Base-by-base conservation (phyloP, 805 yeast genomes). In the Candida nonsorbophila region DNA sequence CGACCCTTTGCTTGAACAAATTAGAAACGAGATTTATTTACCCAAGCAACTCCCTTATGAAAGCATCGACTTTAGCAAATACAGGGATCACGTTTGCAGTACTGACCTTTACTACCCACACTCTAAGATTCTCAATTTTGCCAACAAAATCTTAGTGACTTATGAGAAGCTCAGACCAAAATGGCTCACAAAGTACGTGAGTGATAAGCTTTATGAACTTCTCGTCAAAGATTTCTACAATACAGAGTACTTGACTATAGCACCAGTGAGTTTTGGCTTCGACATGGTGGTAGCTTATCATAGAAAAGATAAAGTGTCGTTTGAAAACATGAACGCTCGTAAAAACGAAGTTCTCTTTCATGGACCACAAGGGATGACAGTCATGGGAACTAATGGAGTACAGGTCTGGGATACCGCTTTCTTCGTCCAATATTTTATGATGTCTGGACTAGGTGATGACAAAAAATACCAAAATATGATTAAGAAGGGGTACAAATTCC, bases 391-490 rank as follows among this genome's bases (percentile, higher is more conserved):
- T 1, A 92, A 92, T 54, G 99, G 99, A 14, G 85, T 84, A 0
- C 99, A 92, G 57, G 88, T 82, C 1, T 92, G 99, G 98, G 99
- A 92, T 55, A 79, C 80, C 16, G 88, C 97, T 0, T 90, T 92
- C 60, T 82, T 84, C 32, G 66, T 92, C 15, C 98, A 92, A 50
- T 84, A 85, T 46, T 71, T 76, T 38, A 78, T 85, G 36, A 62
- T 72, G 45, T 84, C 95, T 0, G 95, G 95, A 0, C 55, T 88
- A 20, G 88, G 84, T 3, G 81, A 77, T 16, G 43, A 65, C 19
- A 78, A 83, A 1, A 77, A 79, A 50, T 85, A 74, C 51, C 74
- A 73, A 25, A 72, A 74, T 5, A 63, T 76, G 42, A 73, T 92
- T 12, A 66, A 67, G n/a, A 61, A 65, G 7, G 83, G 85, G 0